Base-by-base conservation (phyloP, 306 rosid species). In the Casuarina equisetifolia region DNA sequence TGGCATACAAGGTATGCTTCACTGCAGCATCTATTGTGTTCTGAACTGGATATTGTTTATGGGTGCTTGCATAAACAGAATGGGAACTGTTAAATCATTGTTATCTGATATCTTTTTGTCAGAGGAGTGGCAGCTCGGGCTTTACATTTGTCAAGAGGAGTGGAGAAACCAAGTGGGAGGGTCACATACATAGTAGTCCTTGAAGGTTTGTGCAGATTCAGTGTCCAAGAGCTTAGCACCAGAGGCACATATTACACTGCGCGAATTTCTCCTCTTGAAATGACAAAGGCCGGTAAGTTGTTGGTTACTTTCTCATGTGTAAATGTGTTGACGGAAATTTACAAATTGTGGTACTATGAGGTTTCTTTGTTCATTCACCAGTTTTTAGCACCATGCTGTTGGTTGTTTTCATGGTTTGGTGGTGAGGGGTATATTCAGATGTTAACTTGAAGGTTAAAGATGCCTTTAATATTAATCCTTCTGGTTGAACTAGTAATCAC, bases 41-140 rank as follows among this genome's bases (percentile, higher is more conserved):
- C 20, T 69, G 58, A 0, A 42, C 32, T 17, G 51, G 59, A 15
- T 13, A 49, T 19, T 15, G 36, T 20, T 73, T 70, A 35, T 55
- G 44, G 69, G 43, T 63, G 20, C 2, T 63, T 63, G 6, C 43
- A 38, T 39, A 38, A 63, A 8, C 13, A 63, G 69, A 63, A 38
- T 63, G 69, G 13, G 69, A 63, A 63, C 46, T 16, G 49, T 67
- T 13, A 67, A 19, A 25, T 67, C 12, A 9, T 42, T 1, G 12
- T 17, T 49, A 42, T 44, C 42, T 67, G 50, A 49, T 74, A 78
- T 79, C 80, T 78, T 70, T 75, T 80, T 82, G 73, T 61, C 83
- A 95, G 99, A 87, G 99, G 99, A 54, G 97, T 95, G 59, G 99
- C 97, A 69, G 99, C 97, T 72, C 90, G 99, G 70, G 99, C 99